phyloP scores from a whole-genome alignment of 306 rosid species.

The Ormosia semicastrata region DNA sequence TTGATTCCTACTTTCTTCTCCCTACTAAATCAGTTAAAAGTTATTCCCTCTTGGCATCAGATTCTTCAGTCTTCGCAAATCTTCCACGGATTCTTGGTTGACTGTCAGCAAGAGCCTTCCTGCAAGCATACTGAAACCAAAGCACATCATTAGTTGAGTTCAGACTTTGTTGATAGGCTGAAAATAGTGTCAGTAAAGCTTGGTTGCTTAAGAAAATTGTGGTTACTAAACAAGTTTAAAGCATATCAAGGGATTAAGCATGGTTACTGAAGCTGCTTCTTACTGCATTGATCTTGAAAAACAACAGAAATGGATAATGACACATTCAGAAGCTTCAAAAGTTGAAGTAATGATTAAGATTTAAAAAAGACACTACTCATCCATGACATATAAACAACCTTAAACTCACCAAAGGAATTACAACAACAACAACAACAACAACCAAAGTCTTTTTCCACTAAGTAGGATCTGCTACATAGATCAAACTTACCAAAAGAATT shows the following conservation, averaged over 20 bases:
- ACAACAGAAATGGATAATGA: neutral
- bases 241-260: neutral
- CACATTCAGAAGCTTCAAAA: neutral
- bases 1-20: slow-evolving; percentile 36
- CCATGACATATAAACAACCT: neutral
- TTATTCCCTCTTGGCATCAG: slow-evolving; percentile 56
- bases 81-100: slow-evolving; percentile 99
- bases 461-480: too few species aligned
- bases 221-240: neutral
- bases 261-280: neutral
- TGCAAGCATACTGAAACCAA: slow-evolving; percentile 82
- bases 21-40: slow-evolving; percentile 19
- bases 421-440: too few species aligned
- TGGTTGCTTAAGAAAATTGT: neutral
- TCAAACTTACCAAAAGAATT: neutral
- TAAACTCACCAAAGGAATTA: neutral
- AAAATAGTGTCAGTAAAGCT: neutral
- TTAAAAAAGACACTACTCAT: neutral
- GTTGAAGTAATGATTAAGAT: neutral
- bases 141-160: slow-evolving; percentile 10
- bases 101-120: slow-evolving; percentile 98
- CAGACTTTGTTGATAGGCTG: neutral
- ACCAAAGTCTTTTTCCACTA: too few species aligned
- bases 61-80: slow-evolving; percentile 90
- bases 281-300: neutral